Conservation (phyloP, 768 basidiomycete species). For the Auricularia sp. region DNA sequence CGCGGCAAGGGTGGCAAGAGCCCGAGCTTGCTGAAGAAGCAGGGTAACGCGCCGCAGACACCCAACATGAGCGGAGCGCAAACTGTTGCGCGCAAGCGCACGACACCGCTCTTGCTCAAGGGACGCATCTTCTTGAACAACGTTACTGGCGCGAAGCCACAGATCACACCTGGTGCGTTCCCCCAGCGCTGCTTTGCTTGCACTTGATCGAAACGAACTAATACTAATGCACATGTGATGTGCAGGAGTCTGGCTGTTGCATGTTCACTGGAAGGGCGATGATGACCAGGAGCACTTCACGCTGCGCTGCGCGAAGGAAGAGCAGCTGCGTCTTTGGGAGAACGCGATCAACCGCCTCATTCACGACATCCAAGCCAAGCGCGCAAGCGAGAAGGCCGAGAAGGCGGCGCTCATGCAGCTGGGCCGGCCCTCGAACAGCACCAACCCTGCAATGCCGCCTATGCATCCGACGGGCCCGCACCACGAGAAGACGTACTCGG, state of each 20-base stretch:
- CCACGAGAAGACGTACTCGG: neutral
- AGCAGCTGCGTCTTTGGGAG: conserved; percentile 90
- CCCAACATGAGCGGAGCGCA: conserved; percentile 40
- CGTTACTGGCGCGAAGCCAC: conserved; percentile 71
- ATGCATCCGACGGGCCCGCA: neutral
- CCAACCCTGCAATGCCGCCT: conserved; percentile 25
- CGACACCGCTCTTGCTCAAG: conserved; percentile 79
- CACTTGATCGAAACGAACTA: neutral
- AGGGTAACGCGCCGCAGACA: conserved; percentile 31
- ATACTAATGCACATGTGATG: conserved; percentile 1
- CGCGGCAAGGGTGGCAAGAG: conserved; percentile 63
- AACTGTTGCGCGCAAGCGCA: conserved; percentile 40
- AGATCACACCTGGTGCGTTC: conserved; percentile 51
- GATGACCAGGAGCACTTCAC: conserved; percentile 91
- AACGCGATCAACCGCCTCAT: conserved; percentile 80
- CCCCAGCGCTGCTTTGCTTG: conserved; percentile 8
- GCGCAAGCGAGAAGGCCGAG: conserved; percentile 57
- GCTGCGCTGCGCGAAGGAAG: conserved; percentile 84
- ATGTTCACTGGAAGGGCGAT: conserved; percentile 82
- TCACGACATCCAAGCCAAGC: conserved; percentile 40
- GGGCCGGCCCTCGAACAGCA: conserved; percentile 33
- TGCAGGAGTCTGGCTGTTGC: conserved; percentile 8
- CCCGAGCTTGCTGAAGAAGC: conserved; percentile 84
- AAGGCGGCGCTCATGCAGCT: conserved; percentile 49
- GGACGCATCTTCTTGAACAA: conserved; percentile 97